phyloP scores from a whole-genome alignment of 1,139 yeast genomes.

The Blastobotrys apis region DNA sequence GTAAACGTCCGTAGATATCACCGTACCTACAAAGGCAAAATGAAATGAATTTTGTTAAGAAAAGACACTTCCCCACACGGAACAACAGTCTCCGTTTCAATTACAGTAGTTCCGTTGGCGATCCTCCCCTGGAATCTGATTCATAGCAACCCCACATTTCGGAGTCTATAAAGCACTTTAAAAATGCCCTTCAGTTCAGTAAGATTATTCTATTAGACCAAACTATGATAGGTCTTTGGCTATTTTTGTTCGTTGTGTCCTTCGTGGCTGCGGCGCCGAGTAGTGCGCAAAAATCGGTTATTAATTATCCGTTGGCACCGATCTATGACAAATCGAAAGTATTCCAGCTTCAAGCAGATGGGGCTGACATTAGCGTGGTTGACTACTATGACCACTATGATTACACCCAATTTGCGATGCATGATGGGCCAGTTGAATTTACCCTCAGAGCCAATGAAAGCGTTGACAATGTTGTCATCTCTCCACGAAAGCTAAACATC shows the following conservation, averaged over 20 bases:
- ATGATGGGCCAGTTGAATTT: slow-evolving; percentile 1
- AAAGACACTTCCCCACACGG: no score
- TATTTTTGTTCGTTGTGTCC: neutral
- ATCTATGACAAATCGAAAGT: neutral
- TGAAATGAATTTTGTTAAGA: no score
- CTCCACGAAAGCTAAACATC: neutral
- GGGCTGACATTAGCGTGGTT: neutral
- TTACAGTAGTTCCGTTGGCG: no score
- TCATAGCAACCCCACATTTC: no score
- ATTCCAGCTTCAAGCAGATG: neutral
- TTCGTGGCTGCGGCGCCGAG: neutral
- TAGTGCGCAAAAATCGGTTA: neutral
- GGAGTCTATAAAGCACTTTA: no score
- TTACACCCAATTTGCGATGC: neutral
- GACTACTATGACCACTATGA: neutral
- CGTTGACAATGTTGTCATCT: neutral
- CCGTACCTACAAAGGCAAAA: no score
- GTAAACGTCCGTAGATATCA: no score
- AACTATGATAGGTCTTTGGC: no score
- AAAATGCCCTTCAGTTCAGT: no score
- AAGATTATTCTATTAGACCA: no score
- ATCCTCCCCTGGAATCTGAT: no score
- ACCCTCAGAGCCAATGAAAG: neutral
- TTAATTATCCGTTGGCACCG: neutral
- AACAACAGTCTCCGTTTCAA: no score